Percentiles rank a stretch among this genome's conserved stretches.
phyloP scores from a whole-genome alignment of 495 filamentous ascomycete species.

The Neurospora tetrasperma region DNA sequence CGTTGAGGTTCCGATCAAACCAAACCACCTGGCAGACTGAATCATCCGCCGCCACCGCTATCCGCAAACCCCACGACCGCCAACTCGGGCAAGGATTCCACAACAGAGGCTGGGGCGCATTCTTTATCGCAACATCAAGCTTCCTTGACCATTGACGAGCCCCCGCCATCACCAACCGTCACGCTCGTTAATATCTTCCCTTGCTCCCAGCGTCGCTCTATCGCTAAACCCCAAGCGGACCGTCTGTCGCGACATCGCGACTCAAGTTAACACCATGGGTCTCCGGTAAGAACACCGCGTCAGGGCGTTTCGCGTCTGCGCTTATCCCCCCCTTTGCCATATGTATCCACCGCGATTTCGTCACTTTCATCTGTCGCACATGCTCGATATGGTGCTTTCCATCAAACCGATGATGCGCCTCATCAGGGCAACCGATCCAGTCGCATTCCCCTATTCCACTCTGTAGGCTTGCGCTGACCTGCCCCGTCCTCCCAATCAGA shows the following conservation, averaged over 20 bases:
- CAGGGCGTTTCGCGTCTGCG: conserved; percentile 18
- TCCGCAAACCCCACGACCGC: conserved; percentile 20
- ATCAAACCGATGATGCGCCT: not conserved
- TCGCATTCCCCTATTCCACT: not conserved
- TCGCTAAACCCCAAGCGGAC: not conserved
- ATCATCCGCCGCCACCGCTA: conserved; percentile 9
- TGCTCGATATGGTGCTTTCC: not conserved
- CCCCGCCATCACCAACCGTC: conserved; percentile 11
- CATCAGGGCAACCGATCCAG: not conserved
- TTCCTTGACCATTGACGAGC: conserved; percentile 21
- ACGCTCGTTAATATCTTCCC: conserved; percentile 14
- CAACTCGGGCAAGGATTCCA: conserved; percentile 14
- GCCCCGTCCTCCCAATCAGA: conserved; percentile 23
- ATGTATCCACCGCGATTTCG: not conserved
- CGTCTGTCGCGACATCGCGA: not conserved
- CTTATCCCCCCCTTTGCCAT: conserved; percentile 3
- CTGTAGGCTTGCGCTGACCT: conserved; percentile 13
- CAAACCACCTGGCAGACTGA: conserved; percentile 10
- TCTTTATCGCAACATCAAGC: conserved; percentile 11
- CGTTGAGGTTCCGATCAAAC: conserved; percentile 6
- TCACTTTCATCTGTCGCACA: not conserved
- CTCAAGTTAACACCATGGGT: conserved; percentile 49
- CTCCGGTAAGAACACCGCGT: conserved; percentile 54
- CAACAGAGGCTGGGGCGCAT: conserved; percentile 19
- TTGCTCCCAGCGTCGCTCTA: not conserved